Base-by-base conservation (phyloP, 2,329 filamentous ascomycete genomes). In the Pleurostoma richardsiae region DNA sequence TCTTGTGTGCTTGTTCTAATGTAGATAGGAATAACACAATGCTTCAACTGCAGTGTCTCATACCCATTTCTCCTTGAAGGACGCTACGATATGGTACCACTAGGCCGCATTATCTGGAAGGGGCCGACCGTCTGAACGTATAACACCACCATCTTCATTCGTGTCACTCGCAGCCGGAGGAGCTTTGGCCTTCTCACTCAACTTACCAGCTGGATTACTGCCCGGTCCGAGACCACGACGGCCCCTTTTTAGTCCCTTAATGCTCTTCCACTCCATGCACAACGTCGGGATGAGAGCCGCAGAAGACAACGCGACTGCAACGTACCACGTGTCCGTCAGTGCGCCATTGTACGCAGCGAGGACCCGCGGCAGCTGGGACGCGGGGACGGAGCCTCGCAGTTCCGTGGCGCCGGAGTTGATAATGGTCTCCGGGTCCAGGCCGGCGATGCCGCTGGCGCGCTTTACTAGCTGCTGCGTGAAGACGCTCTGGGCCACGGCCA, bases 401-500 rank as follows among this genome's bases (percentile, higher is more conserved):
- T 36, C 10, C 3, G 41, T 43, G 7, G 40, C 40, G 3, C 45
- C 29, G 4, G 45, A 26, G 19, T 43, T 26, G 3, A 46, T 19
- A 8, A 46, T 29, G 27, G 11, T n/a, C 8, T 36, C n/a, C 33
- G 39, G 38, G 2, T 33, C 40, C 3, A 40, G 40, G 30, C 30
- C 33, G 2, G 28, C 40, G 3, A 42, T 10, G 27, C 26, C 26
- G 4, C 10, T 29, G 2, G 42, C 29, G 6, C 40, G 11, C 29
- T 38, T 38, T n/a, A 39, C 4, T 27, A 44, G 44, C 41, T 53
- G 44, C 42, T 50, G 33, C 8, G 46, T 52, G 46, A 56, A 53
- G 29, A 55, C 51, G 31, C 51, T 54, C 39, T 54, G 51, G 4
- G 49, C 54, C 19, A 56, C 50, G n/a, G 50, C 49, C 40, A 54